phyloP scores from a whole-genome alignment of 1,284 basidiomycete species.

The Phellopilus nigrolimitatus region DNA sequence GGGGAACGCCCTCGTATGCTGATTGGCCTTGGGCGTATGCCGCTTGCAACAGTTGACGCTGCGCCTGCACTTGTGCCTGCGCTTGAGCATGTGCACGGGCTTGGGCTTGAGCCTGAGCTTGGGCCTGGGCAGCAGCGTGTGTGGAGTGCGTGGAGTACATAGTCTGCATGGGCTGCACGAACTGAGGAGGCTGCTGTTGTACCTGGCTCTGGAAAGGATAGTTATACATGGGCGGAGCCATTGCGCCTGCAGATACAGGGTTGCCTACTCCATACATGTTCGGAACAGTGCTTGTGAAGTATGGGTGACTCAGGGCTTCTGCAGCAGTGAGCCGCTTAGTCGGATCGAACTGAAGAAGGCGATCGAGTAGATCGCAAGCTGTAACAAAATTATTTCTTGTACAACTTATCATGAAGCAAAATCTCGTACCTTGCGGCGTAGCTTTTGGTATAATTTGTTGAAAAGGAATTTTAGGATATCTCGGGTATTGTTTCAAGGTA shows the following conservation, averaged over 20 bases:
- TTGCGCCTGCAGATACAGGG: constrained; percentile 46
- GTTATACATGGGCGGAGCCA: constrained; percentile 65
- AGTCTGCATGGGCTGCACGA: constrained; percentile 37
- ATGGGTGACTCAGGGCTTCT: constrained; percentile 89
- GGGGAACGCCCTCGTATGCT: constrained; percentile 14
- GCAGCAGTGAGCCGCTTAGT: constrained; percentile 88
- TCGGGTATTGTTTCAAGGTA: constrained; percentile 81
- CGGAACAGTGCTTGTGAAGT: constrained; percentile 68
- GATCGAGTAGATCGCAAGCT: constrained; percentile 95
- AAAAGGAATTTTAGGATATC: constrained; percentile 89
- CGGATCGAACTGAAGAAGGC: constrained; percentile 95
- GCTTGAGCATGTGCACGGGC: constrained; percentile 27
- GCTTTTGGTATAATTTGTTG: constrained; percentile 90
- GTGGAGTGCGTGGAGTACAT: constrained; percentile 32
- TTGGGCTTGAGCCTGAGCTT: constrained; percentile 33
- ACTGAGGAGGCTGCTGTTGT: constrained; percentile 36
- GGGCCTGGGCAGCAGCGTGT: constrained; percentile 34
- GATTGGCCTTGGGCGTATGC: constrained; percentile 13
- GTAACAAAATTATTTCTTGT: constrained; percentile 2
- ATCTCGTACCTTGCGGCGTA: constrained; percentile 69
- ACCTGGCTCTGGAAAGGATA: constrained; percentile 51
- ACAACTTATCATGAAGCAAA: not conserved
- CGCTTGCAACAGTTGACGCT: constrained; percentile 18
- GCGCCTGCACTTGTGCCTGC: constrained; percentile 24
- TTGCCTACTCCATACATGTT: constrained; percentile 35